Evolutionary conservation across 441 rosid species (phyloP).

Genomic region (Euphorbia schlechtendalii): DNA sequence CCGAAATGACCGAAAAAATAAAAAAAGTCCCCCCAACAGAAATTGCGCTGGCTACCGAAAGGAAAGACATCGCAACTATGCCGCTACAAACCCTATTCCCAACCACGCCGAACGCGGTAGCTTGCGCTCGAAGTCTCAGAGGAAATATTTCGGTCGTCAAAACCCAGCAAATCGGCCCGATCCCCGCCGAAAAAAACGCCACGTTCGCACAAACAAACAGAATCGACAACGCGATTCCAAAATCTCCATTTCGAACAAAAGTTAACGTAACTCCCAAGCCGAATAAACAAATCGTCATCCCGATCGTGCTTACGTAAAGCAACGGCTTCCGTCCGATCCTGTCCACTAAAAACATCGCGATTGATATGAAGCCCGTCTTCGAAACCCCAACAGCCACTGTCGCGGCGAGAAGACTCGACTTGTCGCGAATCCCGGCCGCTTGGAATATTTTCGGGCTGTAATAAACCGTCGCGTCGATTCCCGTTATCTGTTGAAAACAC

Average conservation of each 20-base stretch:
- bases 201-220: constrained; percentile 70
- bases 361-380: constrained; percentile 58
- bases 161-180: constrained; percentile 87
- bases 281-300: constrained; percentile 76
- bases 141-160: constrained; percentile 87
- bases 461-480: constrained; percentile 80
- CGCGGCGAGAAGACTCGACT: constrained; percentile 65
- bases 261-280: constrained; percentile 47
- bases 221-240: constrained; percentile 40
- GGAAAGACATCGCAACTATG: constrained; percentile 82
- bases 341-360: constrained; percentile 69
- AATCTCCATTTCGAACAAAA: constrained; percentile 41
- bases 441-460: constrained; percentile 76
- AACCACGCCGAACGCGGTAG: constrained; percentile 76
- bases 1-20: constrained; percentile 50
- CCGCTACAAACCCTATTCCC: constrained; percentile 87
- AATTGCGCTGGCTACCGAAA: constrained; percentile 51
- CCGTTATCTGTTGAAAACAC: constrained; percentile 83
- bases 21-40: constrained; percentile 71
- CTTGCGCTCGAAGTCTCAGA: constrained; percentile 70
- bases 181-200: constrained; percentile 87
- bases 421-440: constrained; percentile 55
- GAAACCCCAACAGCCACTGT: constrained; percentile 79
- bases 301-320: constrained; percentile 78
- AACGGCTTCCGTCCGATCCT: constrained; percentile 75